Evolutionary conservation across 2,329 filamentous ascomycete genomes (phyloP).

Genomic region (Scopulariopsis brevicaulis): DNA sequence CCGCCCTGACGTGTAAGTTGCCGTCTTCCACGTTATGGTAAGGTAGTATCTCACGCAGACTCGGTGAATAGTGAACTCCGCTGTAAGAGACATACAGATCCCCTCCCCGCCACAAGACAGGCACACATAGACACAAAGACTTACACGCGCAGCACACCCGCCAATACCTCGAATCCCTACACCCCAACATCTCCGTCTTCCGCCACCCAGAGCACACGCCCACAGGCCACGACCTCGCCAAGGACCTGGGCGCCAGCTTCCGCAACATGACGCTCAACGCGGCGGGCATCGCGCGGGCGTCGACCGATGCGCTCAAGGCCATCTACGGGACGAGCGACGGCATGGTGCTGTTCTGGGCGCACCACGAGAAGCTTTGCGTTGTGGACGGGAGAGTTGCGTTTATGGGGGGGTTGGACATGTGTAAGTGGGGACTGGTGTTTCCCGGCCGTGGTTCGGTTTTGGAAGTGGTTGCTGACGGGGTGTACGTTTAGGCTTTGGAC

Average conservation of each 20-base stretch:
- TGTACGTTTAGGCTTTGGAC: constrained; percentile 49
- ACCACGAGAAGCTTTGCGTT: constrained; percentile 83
- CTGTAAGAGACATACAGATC: not conserved
- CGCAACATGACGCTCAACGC: constrained; percentile 31
- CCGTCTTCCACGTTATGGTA: constrained; percentile 1
- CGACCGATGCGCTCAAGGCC: constrained; percentile 61
- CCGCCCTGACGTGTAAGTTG: constrained; percentile 65
- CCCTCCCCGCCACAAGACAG: not conserved
- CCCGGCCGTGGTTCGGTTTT: too few relatives aligned
- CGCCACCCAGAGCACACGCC: constrained; percentile 82
- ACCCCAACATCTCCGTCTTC: constrained; percentile 80
- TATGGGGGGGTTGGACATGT: constrained; percentile 86
- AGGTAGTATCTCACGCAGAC: not conserved
- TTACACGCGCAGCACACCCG: constrained; percentile 56
- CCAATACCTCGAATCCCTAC: constrained; percentile 61
- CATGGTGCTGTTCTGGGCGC: constrained; percentile 81
- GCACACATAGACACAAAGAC: too few relatives aligned
- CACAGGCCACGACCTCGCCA: constrained; percentile 55
- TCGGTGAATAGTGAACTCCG: constrained; percentile 13
- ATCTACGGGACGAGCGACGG: constrained; percentile 75
- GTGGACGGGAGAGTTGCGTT: constrained; percentile 72
- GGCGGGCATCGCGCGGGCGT: constrained; percentile 51
- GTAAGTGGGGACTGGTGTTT: constrained; percentile 21
- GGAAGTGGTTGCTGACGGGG: not conserved
- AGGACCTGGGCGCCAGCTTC: constrained; percentile 55